Evolutionary conservation across 2,329 filamentous ascomycete genomes (phyloP).

Genomic region (Alternaria ethzedia): DNA sequence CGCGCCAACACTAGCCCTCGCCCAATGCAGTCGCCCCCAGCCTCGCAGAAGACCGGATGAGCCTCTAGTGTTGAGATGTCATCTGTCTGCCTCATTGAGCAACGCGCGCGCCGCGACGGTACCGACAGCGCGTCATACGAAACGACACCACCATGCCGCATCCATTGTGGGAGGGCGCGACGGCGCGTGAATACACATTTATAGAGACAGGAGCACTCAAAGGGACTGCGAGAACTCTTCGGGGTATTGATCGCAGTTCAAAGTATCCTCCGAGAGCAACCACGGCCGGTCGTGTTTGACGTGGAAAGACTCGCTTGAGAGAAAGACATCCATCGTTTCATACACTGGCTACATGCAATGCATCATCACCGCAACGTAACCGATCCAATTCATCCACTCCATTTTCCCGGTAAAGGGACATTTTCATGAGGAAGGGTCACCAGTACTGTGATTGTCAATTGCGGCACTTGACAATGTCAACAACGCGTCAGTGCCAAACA

Average conservation of each 20-base stretch:
- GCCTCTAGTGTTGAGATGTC: not conserved
- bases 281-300: conserved; percentile 15
- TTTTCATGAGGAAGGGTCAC: not conserved
- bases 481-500: not conserved
- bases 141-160: not conserved
- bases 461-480: not conserved
- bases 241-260: conserved; percentile 38
- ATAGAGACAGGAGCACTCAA: conserved; percentile 31
- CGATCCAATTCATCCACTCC: not conserved
- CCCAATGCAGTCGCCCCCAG: not conserved
- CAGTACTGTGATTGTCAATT: not conserved
- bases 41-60: not conserved
- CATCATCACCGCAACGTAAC: not conserved
- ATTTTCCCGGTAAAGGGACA: not conserved
- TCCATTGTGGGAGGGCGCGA: not conserved
- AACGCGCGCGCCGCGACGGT: not conserved
- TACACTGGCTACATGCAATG: conserved; percentile 19
- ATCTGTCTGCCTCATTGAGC: not conserved
- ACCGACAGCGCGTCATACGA: not conserved
- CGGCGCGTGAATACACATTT: not conserved
- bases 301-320: conserved; percentile 23
- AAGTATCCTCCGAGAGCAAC: conserved; percentile 36
- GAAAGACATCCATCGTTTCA: conserved; percentile 23
- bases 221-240: conserved; percentile 36
- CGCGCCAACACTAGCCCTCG: not conserved